A percentile compares a stretch with the other conserved stretches of the same genome.
These are phyloP conservation scores for Paecilomyces fulvus DNA, from an alignment of 2,329 filamentous ascomycete genomes.

Conservation along the genomic window DNA sequence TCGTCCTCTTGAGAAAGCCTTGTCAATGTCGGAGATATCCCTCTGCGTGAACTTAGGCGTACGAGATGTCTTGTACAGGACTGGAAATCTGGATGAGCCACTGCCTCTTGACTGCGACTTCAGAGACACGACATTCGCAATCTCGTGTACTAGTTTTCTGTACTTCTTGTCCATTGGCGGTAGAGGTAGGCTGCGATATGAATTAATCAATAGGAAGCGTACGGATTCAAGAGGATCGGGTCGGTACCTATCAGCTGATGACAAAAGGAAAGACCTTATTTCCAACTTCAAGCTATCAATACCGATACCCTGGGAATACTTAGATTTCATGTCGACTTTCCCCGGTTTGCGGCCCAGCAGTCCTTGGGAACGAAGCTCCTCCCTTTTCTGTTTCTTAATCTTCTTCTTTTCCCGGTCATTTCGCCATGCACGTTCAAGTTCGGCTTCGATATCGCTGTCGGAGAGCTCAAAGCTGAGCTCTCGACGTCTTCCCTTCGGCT, in stretches of 20 bases:
- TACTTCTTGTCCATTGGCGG: conserved; percentile 76
- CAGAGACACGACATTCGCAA: conserved; percentile 66
- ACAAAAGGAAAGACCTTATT: conserved; percentile 61
- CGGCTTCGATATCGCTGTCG: conserved; percentile 59
- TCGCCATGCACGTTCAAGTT: conserved; percentile 52
- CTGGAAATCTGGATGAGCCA: conserved; percentile 63
- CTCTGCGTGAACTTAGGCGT: conserved; percentile 56
- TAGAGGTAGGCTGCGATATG: conserved; percentile 52
- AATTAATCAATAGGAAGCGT: conserved; percentile 2
- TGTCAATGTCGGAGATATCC: conserved; percentile 40
- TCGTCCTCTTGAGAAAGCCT: conserved; percentile 26
- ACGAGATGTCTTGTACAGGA: conserved; percentile 63
- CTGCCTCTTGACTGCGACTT: conserved; percentile 77
- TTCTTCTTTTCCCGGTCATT: conserved; percentile 66
- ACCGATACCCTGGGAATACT: conserved; percentile 65
- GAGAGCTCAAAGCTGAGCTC: conserved; percentile 48
- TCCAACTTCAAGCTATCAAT: conserved; percentile 64
- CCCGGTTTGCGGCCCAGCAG: conserved; percentile 50
- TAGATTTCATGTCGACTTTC: conserved; percentile 55
- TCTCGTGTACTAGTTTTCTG: conserved; percentile 70
- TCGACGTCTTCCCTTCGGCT: conserved; percentile 54
- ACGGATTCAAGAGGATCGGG: background rate
- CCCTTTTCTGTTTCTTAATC: conserved; percentile 59
- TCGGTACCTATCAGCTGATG: conserved; percentile 52
- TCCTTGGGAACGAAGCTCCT: conserved; percentile 58